Evolutionary conservation across 768 basidiomycete genomes (phyloP).

Genomic region (Kwoniella heveanensis): DNA sequence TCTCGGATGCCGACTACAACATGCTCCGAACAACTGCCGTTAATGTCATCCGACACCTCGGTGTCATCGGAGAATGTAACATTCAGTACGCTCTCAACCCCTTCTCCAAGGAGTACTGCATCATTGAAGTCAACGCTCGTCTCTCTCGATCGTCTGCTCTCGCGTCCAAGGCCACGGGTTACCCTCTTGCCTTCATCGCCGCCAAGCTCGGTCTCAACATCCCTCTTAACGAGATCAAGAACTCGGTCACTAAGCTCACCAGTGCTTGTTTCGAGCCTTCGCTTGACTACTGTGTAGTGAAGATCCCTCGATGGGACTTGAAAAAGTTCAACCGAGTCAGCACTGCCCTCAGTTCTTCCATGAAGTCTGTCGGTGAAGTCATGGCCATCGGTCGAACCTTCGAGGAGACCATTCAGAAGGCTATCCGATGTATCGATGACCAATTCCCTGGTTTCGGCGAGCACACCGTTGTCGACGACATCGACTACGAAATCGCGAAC

Average conservation of each 20-base stretch:
- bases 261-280: slow-evolving; percentile 97
- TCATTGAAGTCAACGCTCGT: slow-evolving; percentile 99
- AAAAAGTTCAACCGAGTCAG: slow-evolving; percentile 97
- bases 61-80: slow-evolving; percentile 97
- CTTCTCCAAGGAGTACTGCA: slow-evolving; percentile 91
- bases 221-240: slow-evolving; percentile 95
- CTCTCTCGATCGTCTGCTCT: slow-evolving; percentile 95
- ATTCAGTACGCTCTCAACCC: slow-evolving; percentile 99
- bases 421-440: slow-evolving; percentile 94
- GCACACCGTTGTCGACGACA: slow-evolving; percentile 69
- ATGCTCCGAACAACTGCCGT: slow-evolving; percentile 98
- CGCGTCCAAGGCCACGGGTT: slow-evolving; percentile 97
- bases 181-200: slow-evolving; percentile 96
- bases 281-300: slow-evolving; percentile 95
- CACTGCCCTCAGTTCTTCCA: slow-evolving; percentile 84
- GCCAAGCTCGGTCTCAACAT: slow-evolving; percentile 97
- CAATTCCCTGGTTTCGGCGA: slow-evolving; percentile 89
- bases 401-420: slow-evolving; percentile 98
- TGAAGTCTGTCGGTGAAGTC: slow-evolving; percentile 99
- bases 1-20: slow-evolving; percentile 98
- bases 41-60: slow-evolving; percentile 97
- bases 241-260: slow-evolving; percentile 94
- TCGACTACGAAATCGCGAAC: slow-evolving; percentile 89
- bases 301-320: slow-evolving; percentile 98
- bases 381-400: slow-evolving; percentile 99